phyloP scores from a whole-genome alignment of 2,329 filamentous ascomycete genomes.

The Apiospora rasikravindrae region DNA sequence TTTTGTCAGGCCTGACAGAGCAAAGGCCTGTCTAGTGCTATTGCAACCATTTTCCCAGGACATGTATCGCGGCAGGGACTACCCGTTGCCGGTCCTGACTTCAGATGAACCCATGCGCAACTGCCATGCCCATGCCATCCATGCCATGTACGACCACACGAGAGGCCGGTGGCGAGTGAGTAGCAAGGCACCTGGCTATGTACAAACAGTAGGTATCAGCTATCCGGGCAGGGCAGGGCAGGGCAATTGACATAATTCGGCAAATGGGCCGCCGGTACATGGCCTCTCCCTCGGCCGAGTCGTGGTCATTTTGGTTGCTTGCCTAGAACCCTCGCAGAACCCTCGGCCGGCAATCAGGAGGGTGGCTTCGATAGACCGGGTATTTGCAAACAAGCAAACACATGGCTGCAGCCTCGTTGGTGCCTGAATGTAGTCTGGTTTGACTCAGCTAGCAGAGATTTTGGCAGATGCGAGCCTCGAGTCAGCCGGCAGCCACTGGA shows the following conservation, averaged over 20 bases:
- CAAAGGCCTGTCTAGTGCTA: not conserved
- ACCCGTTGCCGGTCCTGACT: constrained; percentile 5
- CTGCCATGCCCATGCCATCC: not conserved
- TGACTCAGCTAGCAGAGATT: constrained; percentile 2
- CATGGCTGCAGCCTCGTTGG: constrained; percentile 16
- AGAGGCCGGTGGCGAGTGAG: not conserved
- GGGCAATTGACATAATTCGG: not conserved
- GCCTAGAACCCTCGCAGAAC: not conserved
- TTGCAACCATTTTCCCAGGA: not conserved
- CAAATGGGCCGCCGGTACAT: not conserved
- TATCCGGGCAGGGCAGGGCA: not conserved
- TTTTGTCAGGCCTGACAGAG: constrained; percentile 8
- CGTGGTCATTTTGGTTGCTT: not conserved
- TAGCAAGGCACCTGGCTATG: not conserved
- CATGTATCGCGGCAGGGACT: not conserved
- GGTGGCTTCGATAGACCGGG: not conserved
- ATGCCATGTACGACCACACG: too few species aligned
- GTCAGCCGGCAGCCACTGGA: not conserved
- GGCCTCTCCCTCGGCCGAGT: not conserved
- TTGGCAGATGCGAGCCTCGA: constrained; percentile 6
- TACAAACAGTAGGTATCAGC: not conserved
- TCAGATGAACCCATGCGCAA: constrained; percentile 14
- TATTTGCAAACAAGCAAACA: not conserved
- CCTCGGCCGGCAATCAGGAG: not conserved
- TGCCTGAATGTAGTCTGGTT: not conserved